These are phyloP conservation scores for Syncephalis plumigaleata DNA, from an alignment of 371 early-diverging fungal species.

Conservation along the genomic window DNA sequence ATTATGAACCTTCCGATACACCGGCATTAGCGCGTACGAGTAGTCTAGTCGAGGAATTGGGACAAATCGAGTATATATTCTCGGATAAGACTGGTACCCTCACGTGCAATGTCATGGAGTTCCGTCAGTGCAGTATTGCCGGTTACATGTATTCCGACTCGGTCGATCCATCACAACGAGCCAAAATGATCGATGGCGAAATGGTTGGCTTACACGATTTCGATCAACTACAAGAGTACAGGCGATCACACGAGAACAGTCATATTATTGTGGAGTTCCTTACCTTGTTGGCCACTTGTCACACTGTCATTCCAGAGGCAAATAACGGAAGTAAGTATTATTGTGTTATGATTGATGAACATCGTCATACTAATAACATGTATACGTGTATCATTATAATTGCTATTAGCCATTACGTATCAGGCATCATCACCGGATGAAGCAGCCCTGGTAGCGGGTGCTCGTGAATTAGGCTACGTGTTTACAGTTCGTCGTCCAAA, in stretches of 20 bases:
- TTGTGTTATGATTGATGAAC: no score
- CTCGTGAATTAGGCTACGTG: constrained; percentile 33
- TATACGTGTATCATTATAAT: no score
- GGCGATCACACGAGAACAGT: constrained; percentile 37
- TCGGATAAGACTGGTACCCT: constrained; percentile 92
- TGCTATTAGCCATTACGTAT: constrained; percentile 36
- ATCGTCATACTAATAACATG: no score
- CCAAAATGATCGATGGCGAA: constrained; percentile 35
- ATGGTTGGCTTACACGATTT: constrained; percentile 49
- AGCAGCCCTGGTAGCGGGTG: constrained; percentile 76
- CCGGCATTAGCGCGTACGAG: constrained; percentile 76
- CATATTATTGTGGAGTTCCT: constrained; percentile 56
- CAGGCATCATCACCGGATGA: constrained; percentile 88
- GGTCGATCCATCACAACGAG: constrained; percentile 22
- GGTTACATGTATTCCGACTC: constrained; percentile 59
- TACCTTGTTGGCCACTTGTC: constrained; percentile 79
- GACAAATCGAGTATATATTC: constrained; percentile 75
- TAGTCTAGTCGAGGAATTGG: constrained; percentile 85
- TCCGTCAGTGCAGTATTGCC: constrained; percentile 67
- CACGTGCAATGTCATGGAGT: constrained; percentile 93
- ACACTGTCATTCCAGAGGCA: constrained; percentile 91
- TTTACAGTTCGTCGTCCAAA: constrained; percentile 62
- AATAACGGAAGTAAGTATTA: constrained; percentile 7
- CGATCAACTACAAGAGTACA: constrained; percentile 36
- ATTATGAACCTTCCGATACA: constrained; percentile 64